phyloP scores from a whole-genome alignment of 441 rosid species.

The Sinapis alba region DNA sequence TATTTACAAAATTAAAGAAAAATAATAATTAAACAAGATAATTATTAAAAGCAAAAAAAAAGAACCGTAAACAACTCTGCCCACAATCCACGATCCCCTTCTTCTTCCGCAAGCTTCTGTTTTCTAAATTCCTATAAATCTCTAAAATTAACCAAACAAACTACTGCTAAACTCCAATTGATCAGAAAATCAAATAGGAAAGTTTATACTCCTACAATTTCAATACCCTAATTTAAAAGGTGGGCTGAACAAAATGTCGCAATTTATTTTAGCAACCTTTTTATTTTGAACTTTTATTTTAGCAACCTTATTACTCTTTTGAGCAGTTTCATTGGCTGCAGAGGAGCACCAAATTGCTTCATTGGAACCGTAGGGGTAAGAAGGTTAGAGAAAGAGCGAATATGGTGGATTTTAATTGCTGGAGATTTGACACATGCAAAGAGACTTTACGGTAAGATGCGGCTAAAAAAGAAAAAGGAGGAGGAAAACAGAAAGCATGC shows the following conservation, averaged over 20 bases:
- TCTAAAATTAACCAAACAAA: too few species aligned
- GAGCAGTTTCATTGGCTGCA: neutral
- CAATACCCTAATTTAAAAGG: neutral
- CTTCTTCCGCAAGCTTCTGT: too few species aligned
- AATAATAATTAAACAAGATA: too few species aligned
- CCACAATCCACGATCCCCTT: too few species aligned
- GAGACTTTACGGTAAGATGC: neutral
- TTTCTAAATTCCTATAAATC: too few species aligned
- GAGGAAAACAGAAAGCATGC: neutral
- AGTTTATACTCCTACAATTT: neutral
- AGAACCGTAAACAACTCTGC: too few species aligned
- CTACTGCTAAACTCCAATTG: too few species aligned
- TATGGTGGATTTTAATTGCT: neutral
- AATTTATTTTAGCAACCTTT: neutral
- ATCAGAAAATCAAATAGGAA: too few species aligned
- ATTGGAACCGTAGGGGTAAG: neutral
- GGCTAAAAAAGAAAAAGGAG: neutral
- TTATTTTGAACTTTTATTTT: too few species aligned
- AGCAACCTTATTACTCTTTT: neutral
- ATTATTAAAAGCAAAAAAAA: too few species aligned
- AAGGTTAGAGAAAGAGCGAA: neutral
- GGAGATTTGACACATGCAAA: neutral
- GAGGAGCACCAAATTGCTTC: neutral
- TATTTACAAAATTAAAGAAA: too few species aligned
- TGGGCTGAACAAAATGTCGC: neutral